A percentile compares a stretch with the other conserved stretches of the same genome.
Conservation (phyloP, 1,284 basidiomycete genomes). For the Pseudozyma thailandica region DNA sequence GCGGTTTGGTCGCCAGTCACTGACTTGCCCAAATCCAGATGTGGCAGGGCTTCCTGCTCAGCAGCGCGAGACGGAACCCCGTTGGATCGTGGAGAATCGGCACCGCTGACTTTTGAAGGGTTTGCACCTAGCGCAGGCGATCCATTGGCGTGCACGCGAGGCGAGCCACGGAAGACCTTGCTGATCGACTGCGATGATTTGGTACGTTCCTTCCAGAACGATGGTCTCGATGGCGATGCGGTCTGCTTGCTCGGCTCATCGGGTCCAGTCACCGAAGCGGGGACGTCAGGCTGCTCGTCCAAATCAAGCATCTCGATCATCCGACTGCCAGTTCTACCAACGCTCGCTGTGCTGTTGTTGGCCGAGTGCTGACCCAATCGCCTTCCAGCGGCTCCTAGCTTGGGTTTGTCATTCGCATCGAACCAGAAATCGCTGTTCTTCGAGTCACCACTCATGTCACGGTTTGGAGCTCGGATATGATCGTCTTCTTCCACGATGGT, state of each 20-base stretch:
- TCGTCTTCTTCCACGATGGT: conserved; percentile 15
- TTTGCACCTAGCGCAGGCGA: not conserved
- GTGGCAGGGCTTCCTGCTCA: conserved; percentile 15
- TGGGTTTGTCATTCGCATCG: conserved; percentile 7
- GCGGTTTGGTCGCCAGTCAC: conserved; percentile 2
- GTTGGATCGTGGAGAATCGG: conserved; percentile 5
- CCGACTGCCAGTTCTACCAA: conserved; percentile 30
- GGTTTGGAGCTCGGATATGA: not conserved
- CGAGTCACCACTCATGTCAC: conserved; percentile 25
- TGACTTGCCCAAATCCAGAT: conserved; percentile 14
- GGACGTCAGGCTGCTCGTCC: conserved; percentile 21
- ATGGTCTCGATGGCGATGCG: conserved; percentile 14
- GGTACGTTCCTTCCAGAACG: conserved; percentile 40
- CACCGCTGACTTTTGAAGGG: not conserved
- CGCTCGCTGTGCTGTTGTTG: conserved; percentile 28
- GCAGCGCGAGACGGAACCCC: not conserved
- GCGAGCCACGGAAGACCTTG: conserved; percentile 31
- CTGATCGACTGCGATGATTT: conserved; percentile 25
- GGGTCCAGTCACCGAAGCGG: conserved; percentile 22
- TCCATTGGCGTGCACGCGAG: conserved; percentile 2
- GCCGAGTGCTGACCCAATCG: conserved; percentile 28
- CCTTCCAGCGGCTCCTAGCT: conserved; percentile 12
- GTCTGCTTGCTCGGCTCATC: conserved; percentile 17
- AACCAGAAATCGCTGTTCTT: conserved; percentile 21
- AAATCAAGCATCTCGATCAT: conserved; percentile 40